Percentiles rank a stretch among this genome's conserved stretches.
Conservation (phyloP, 331 rosid species). For the Rhamnella rubrinervis region DNA sequence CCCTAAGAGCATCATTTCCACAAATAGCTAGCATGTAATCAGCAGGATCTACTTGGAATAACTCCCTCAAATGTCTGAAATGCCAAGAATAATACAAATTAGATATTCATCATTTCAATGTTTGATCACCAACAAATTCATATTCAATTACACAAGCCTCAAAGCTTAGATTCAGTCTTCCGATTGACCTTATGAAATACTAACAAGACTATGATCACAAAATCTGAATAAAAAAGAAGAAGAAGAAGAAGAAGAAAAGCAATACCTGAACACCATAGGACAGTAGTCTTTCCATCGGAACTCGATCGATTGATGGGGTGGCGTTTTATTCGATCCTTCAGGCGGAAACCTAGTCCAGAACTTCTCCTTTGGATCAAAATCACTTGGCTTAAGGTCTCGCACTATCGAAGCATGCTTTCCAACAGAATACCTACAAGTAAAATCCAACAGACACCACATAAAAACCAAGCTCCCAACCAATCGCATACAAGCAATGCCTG, state of each 20-base stretch:
- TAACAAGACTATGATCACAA: neutral
- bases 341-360: slow-evolving; percentile 94
- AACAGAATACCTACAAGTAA: slow-evolving; percentile 56
- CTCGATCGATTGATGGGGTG: slow-evolving; percentile 81
- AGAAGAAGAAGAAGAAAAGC: neutral
- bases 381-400: slow-evolving; percentile 57
- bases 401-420: slow-evolving; percentile 72
- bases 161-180: neutral
- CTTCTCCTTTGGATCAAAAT: slow-evolving; percentile 92
- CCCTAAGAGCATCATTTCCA: slow-evolving; percentile 91
- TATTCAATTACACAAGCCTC: neutral
- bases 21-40: slow-evolving; percentile 98
- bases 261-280: slow-evolving; percentile 87
- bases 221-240: neutral
- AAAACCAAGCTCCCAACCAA: slow-evolving; percentile 6
- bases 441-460: neutral
- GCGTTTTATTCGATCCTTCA: slow-evolving; percentile 85
- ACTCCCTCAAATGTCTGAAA: slow-evolving; percentile 81
- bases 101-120: slow-evolving; percentile 18
- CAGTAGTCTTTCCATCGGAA: slow-evolving; percentile 99
- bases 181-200: neutral
- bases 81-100: neutral
- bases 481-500: neutral
- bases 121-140: neutral
- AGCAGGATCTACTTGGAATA: slow-evolving; percentile 88